These are phyloP conservation scores for Sporopachydermia lactativora DNA, from an alignment of 805 yeast genomes.

Conservation along the genomic window DNA sequence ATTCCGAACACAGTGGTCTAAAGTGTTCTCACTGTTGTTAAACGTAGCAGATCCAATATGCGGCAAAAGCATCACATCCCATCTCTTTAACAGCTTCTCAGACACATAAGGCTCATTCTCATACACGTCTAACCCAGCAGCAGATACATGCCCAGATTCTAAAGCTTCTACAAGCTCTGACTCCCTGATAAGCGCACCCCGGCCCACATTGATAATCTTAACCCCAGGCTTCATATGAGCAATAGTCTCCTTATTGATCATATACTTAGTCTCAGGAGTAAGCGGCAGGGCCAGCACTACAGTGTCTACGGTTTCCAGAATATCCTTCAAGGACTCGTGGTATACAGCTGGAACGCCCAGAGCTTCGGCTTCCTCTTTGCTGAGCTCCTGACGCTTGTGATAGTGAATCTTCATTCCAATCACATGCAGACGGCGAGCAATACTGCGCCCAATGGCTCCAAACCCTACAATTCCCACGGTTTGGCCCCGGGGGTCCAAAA, in stretches of 20 bases:
- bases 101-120: conserved; percentile 47
- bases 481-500: conserved; percentile 42
- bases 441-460: conserved; percentile 58
- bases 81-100: conserved; percentile 33
- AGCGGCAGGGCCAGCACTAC: conserved; percentile 58
- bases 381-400: conserved; percentile 36
- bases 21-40: conserved; percentile 10
- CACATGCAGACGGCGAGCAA: conserved; percentile 40
- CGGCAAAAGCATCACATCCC: conserved; percentile 55
- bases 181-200: conserved; percentile 59
- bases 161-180: conserved; percentile 49
- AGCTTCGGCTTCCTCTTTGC: conserved; percentile 19
- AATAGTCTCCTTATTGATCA: conserved; percentile 37
- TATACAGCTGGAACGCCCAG: conserved; percentile 33
- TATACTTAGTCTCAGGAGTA: conserved; percentile 38
- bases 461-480: conserved; percentile 56
- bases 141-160: conserved; percentile 40
- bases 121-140: conserved; percentile 65
- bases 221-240: conserved; percentile 35
- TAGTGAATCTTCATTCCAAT: conserved; percentile 56
- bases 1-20: conserved; percentile 45
- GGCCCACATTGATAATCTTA: conserved; percentile 58
- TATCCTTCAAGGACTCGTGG: conserved; percentile 29
- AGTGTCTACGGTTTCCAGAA: conserved; percentile 33
- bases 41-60: conserved; percentile 57